These are phyloP conservation scores for Chytriomyces sp. DNA, from an alignment of 192 early-diverging fungal genomes.

Conservation along the genomic window DNA sequence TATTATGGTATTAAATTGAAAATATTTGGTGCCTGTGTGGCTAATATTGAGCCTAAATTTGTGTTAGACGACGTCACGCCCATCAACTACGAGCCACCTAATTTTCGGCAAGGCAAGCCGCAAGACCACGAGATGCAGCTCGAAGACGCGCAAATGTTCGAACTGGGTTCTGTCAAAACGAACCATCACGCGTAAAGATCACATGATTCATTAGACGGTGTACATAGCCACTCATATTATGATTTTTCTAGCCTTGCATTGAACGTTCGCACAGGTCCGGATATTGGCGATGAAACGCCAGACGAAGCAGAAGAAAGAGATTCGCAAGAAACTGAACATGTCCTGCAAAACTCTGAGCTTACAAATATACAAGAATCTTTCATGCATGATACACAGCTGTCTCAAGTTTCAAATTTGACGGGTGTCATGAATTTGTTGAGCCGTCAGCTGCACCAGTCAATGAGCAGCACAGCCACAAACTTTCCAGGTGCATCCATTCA, in stretches of 20 bases:
- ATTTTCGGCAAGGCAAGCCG: conserved; percentile 23
- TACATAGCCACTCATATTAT: not conserved
- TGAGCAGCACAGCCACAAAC: not conserved
- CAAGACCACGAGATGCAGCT: conserved; percentile 1
- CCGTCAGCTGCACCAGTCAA: not conserved
- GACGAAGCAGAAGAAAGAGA: not conserved
- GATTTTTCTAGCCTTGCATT: not conserved
- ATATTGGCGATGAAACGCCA: not conserved
- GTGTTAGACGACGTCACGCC: conserved; percentile 25
- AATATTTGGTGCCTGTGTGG: not conserved
- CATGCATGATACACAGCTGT: not conserved
- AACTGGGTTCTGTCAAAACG: conserved; percentile 6
- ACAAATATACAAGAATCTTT: not conserved
- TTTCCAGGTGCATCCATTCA: not conserved
- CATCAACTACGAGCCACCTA: conserved; percentile 24
- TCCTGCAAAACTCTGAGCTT: not conserved
- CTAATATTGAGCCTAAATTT: not conserved
- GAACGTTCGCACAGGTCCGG: not conserved
- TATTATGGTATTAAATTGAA: not conserved
- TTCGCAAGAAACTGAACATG: not conserved
- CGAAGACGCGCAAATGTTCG: not conserved
- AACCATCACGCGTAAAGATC: conserved; percentile 17
- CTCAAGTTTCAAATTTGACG: not conserved
- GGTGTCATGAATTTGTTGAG: not conserved
- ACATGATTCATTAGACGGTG: not conserved